Base-by-base conservation (phyloP, 768 basidiomycete genomes). In the Melanogaster broomeanus region DNA sequence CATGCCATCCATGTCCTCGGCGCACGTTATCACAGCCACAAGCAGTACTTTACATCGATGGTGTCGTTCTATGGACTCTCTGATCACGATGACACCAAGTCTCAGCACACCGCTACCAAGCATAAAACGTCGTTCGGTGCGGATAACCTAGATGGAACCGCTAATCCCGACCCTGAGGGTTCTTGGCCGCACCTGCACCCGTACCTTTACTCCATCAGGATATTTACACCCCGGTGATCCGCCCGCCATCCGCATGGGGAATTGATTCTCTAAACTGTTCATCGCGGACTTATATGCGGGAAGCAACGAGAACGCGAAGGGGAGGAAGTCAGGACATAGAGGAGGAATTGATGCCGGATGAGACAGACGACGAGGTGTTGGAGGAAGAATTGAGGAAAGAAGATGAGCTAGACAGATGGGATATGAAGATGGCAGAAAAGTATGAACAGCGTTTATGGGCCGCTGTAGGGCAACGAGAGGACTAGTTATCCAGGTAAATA, bases 1-100 rank as follows among this genome's bases (percentile, higher is more conserved):
- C 77, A 78, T 39, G 83, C 79, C 10, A 58, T 84, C 37, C 72
- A 76, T 18, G 72, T 77, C 42, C 70, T 81, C 61, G 81, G 78
- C 2, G 63, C 72, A 19, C 60, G 66, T 11, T 61, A 63, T 40
- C 55, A 64, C 15, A 73, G 62, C 59, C 77, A 74, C 57, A 66
- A 71, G 27, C 56, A 61, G n/a, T 74, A 77, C 62, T 78, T 83
- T 47, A 59, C 68, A 19, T 60, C 63, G 28, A 55, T 79, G 11
- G 47, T 72, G 34, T 50, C 40, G 24, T 40, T 53, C 7, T 56
- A 60, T 19, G 58, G 37, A 6, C 41, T 9, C 15, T 35, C 35
- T n/a, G 24, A 22, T 13, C 42, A 46, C 35, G 35, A 7, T n/a
- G 35, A 37, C 35, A n/a, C 35, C 35, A 9, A 37, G n/a, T 5